These are phyloP conservation scores for Excoecaria cochinchinensis DNA, from an alignment of 345 rosid species.

Conservation along the genomic window DNA sequence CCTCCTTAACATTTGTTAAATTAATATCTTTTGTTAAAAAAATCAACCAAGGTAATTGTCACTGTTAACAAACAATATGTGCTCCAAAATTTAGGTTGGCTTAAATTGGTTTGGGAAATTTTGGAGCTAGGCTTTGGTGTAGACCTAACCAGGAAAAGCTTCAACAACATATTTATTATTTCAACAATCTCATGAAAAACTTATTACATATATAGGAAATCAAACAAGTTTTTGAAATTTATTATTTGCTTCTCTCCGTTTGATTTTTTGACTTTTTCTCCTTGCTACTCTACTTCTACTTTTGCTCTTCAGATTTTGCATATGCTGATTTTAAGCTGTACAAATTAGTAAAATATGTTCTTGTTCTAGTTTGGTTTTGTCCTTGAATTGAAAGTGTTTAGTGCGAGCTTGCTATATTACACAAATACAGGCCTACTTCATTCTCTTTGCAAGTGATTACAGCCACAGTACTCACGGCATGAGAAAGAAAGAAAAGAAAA, in stretches of 20 bases:
- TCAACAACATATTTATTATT: background rate
- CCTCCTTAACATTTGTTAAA: background rate
- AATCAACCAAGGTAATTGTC: no score
- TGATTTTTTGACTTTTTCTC: background rate
- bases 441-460: background rate
- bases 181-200: background rate
- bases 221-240: background rate
- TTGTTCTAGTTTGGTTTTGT: background rate
- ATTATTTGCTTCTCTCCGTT: background rate
- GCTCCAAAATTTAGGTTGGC: background rate
- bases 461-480: background rate
- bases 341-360: background rate
- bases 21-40: background rate
- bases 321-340: background rate
- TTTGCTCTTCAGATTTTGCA: background rate
- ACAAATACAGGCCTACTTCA: background rate
- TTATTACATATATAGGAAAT: background rate
- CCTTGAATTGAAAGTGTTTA: background rate
- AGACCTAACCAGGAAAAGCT: background rate
- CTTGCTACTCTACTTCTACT: background rate
- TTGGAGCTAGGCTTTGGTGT: background rate
- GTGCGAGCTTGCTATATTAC: background rate
- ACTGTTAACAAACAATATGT: no score
- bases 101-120: background rate
- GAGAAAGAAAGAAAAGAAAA: slow-evolving; percentile 4